Conservation (phyloP, 108 stramenopile species). For the Fistulifera pelliculosa region DNA sequence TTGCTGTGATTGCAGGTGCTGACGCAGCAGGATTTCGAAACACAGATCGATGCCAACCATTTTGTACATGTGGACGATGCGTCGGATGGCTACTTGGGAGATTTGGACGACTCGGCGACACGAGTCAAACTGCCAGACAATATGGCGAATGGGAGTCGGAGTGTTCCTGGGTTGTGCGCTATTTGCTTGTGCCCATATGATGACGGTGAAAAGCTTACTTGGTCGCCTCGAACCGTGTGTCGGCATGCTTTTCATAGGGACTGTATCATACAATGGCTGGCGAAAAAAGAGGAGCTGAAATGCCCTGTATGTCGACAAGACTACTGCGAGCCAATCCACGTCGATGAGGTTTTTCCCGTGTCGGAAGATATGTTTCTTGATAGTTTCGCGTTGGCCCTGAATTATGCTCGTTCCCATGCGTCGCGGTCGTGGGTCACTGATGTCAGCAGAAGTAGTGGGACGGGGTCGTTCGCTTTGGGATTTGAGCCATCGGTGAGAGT, state of each 20-base stretch:
- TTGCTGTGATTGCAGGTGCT: conserved; percentile 2
- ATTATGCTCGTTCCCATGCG: no score
- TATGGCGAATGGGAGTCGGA: conserved; percentile 1
- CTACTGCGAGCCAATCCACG: conserved; percentile 17
- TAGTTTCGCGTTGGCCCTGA: no score
- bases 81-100: not conserved
- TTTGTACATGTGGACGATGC: not conserved
- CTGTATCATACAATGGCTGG: conserved; percentile 86
- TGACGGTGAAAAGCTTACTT: conserved; percentile 32
- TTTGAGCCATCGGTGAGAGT: no score
- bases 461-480: no score
- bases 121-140: no score
- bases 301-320: conserved; percentile 53
- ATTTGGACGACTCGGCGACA: no score
- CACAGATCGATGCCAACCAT: not conserved
- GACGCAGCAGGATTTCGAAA: not conserved
- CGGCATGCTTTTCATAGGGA: conserved; percentile 80
- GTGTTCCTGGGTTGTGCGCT: conserved; percentile 36
- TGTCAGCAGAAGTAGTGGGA: no score
- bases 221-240: conserved; percentile 30
- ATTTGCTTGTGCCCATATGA: conserved; percentile 44
- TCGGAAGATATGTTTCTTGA: not conserved
- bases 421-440: no score
- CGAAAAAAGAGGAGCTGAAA: conserved; percentile 33
- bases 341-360: conserved; percentile 5